Evolutionary conservation across 441 rosid species (phyloP).

Genomic region (Lepidium campestre): DNA sequence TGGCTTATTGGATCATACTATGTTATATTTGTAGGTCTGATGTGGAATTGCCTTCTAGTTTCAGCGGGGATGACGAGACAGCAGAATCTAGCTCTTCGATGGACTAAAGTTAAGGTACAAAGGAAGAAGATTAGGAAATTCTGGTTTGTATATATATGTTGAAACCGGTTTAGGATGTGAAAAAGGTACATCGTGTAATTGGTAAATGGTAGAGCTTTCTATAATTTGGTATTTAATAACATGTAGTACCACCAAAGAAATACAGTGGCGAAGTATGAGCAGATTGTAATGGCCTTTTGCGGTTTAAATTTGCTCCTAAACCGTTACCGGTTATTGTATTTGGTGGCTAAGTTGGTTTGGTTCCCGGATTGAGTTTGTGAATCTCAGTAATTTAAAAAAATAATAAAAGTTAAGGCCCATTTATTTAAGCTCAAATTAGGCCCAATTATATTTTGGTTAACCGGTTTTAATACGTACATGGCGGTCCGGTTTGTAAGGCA

Average conservation of each 20-base stretch:
- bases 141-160: slow-evolving; percentile 19
- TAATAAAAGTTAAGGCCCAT: background rate
- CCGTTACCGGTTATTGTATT: slow-evolving; percentile 10
- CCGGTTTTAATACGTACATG: background rate
- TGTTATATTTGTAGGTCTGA: slow-evolving; percentile 35
- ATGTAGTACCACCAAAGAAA: background rate
- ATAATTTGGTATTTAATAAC: background rate
- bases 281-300: background rate
- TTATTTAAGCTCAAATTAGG: background rate
- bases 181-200: slow-evolving; percentile 2
- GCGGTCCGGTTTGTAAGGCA: background rate
- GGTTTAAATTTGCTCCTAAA: background rate
- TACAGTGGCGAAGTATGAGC: background rate
- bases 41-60: slow-evolving; percentile 48
- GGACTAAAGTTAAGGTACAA: slow-evolving; percentile 31
- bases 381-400: background rate
- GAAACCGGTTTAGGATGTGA: slow-evolving; percentile 20
- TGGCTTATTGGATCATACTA: slow-evolving; percentile 14
- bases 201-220: slow-evolving; percentile 21
- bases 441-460: background rate
- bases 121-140: slow-evolving; percentile 6
- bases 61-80: slow-evolving; percentile 67
- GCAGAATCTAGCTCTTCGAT: slow-evolving; percentile 53
- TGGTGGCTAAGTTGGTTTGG: background rate
- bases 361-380: background rate